phyloP scores from a whole-genome alignment of 2,329 filamentous ascomycete species.

The Curvularia lunata region DNA sequence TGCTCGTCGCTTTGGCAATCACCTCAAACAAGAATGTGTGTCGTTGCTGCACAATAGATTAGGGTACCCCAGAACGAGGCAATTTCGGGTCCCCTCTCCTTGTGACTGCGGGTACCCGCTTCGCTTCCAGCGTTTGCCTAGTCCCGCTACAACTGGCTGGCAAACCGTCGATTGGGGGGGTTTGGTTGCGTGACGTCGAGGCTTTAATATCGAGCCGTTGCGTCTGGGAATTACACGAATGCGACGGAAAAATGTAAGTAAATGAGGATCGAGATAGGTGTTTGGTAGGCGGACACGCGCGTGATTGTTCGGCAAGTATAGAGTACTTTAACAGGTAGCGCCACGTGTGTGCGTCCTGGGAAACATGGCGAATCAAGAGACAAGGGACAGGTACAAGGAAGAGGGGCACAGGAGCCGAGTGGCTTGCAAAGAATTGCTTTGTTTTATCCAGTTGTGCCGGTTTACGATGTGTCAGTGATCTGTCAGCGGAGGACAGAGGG shows the following conservation, averaged over 20 bases:
- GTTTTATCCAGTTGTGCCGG: conserved; percentile 8
- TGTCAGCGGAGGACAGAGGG: conserved; percentile 2
- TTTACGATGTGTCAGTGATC: conserved; percentile 3
- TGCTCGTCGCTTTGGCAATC: neutral
- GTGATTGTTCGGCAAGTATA: neutral
- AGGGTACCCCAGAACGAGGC: neutral
- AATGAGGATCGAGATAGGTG: neutral
- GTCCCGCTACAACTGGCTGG: neutral
- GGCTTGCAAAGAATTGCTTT: conserved; percentile 3
- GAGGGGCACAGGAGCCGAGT: neutral
- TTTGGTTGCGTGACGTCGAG: conserved; percentile 5
- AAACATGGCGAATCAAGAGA: conserved; percentile 27
- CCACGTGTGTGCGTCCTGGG: conserved; percentile 17
- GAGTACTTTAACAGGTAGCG: conserved; percentile 5
- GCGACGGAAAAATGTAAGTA: neutral
- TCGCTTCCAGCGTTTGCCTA: neutral
- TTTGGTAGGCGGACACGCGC: neutral
- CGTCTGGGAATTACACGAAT: neutral
- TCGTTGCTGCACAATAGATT: conserved; percentile 6
- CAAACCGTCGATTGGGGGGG: neutral
- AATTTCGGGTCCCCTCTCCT: conserved; percentile 18
- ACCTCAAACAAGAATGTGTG: neutral
- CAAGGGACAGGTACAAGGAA: neutral
- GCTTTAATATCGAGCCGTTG: conserved; percentile 7
- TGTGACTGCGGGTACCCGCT: conserved; percentile 2